These are phyloP conservation scores for Nicotiana tabacum DNA, from an alignment of 257 asterid genomes.

Conservation along the genomic window DNA sequence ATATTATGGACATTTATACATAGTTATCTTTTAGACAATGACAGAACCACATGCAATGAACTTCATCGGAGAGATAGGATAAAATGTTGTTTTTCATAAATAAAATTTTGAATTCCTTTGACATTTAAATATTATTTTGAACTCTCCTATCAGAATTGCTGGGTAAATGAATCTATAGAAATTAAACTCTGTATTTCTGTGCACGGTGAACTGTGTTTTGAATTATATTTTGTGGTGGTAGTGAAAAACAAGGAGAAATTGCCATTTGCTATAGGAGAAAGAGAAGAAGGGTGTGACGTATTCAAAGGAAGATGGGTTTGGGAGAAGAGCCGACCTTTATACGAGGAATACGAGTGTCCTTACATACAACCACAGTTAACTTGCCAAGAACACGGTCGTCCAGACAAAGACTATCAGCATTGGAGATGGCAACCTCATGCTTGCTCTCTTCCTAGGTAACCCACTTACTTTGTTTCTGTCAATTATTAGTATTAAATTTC, in stretches of 20 bases:
- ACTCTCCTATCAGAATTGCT: too few species aligned
- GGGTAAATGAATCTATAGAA: too few species aligned
- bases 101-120: too few species aligned
- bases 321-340: slow-evolving; percentile 59
- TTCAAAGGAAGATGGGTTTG: slow-evolving; percentile 82
- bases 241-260: slow-evolving; percentile 60
- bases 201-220: not conserved
- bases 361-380: slow-evolving; percentile 91
- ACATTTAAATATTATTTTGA: too few species aligned
- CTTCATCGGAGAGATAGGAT: too few species aligned
- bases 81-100: too few species aligned
- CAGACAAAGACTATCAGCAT: slow-evolving; percentile 57
- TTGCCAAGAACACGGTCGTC: slow-evolving; percentile 84
- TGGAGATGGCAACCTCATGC: slow-evolving; percentile 95
- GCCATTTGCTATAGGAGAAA: slow-evolving; percentile 59
- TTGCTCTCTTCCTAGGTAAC: slow-evolving; percentile 78
- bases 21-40: too few species aligned
- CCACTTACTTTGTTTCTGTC: not conserved
- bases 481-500: too few species aligned
- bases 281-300: slow-evolving; percentile 56
- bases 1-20: not conserved
- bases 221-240: slow-evolving; percentile 22
- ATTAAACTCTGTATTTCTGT: not conserved
- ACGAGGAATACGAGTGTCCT: slow-evolving; percentile 80
- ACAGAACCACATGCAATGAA: too few species aligned